Percentiles rank a stretch among this genome's conserved stretches.
Evolutionary conservation across 805 yeast species (phyloP).

Genomic region (Metschnikowia peoriensis): DNA sequence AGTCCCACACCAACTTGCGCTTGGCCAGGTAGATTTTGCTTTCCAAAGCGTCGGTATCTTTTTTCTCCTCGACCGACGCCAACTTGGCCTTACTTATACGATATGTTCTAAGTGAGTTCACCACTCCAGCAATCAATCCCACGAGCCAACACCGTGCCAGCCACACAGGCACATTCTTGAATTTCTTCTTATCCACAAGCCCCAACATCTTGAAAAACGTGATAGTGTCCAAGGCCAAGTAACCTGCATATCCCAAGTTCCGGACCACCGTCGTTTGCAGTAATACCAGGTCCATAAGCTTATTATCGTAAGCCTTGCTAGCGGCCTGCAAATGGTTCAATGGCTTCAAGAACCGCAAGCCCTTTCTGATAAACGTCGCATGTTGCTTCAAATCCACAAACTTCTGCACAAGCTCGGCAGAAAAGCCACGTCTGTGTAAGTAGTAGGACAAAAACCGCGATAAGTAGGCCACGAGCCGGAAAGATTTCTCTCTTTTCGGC

Average conservation of each 20-base stretch:
- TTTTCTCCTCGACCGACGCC: conserved; percentile 23
- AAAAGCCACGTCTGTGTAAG: conserved; percentile 54
- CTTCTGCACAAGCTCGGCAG: conserved; percentile 44
- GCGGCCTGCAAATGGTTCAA: conserved; percentile 70
- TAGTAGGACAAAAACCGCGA: conserved; percentile 70
- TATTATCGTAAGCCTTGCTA: conserved; percentile 63
- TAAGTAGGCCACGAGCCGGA: conserved; percentile 78
- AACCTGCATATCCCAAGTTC: conserved; percentile 61
- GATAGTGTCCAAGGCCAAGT: conserved; percentile 61
- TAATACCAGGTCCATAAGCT: conserved; percentile 60
- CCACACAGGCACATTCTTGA: conserved; percentile 50
- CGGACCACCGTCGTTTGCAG: conserved; percentile 53
- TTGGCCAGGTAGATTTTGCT: conserved; percentile 48
- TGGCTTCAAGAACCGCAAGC: conserved; percentile 81
- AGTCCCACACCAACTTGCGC: conserved; percentile 72
- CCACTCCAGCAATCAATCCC: conserved; percentile 62
- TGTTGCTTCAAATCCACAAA: conserved; percentile 59
- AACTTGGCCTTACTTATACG: conserved; percentile 44
- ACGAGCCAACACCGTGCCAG: conserved; percentile 76
- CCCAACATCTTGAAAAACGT: conserved; percentile 62
- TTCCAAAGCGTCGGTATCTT: conserved; percentile 35
- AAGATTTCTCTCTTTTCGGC: conserved; percentile 76
- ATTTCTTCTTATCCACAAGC: conserved; percentile 47
- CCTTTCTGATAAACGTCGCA: conserved; percentile 73
- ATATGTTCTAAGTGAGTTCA: conserved; percentile 56